Conservation (phyloP, 169 alveolate species). For the Cryptosporidium parvum region DNA sequence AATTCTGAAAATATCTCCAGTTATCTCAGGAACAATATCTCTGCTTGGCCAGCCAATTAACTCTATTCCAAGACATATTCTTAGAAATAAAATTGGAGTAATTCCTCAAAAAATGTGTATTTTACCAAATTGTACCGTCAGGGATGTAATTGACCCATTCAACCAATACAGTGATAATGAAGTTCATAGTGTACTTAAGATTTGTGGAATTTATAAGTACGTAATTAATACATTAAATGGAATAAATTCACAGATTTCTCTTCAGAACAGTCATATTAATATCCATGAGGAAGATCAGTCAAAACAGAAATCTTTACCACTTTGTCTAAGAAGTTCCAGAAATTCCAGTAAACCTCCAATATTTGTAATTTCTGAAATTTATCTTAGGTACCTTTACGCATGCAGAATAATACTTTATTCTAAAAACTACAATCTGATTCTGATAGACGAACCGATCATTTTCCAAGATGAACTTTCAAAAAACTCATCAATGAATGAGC, state of each 20-base stretch:
- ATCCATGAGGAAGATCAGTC: background rate
- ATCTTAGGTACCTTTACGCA: slow-evolving; percentile 31
- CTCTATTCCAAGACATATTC: slow-evolving; percentile 50
- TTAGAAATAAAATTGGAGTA: slow-evolving; percentile 59
- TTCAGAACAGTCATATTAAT: background rate
- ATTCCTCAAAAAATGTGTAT: slow-evolving; percentile 62
- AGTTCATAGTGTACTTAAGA: slow-evolving; percentile 46
- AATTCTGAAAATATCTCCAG: slow-evolving; percentile 53
- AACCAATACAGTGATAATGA: slow-evolving; percentile 38
- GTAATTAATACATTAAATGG: slow-evolving; percentile 37
- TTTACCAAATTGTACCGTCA: slow-evolving; percentile 56
- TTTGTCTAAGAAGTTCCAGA: background rate
- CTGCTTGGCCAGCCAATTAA: slow-evolving; percentile 46
- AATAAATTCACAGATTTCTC: slow-evolving; percentile 29
- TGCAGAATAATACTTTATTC: slow-evolving; percentile 64
- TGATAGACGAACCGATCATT: slow-evolving; percentile 49
- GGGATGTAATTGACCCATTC: slow-evolving; percentile 72
- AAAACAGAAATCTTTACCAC: background rate
- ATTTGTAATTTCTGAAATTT: slow-evolving; percentile 46
- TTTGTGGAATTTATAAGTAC: slow-evolving; percentile 64
- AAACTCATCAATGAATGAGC: slow-evolving; percentile 40
- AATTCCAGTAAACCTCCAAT: background rate
- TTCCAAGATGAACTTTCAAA: slow-evolving; percentile 34
- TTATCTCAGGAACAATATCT: slow-evolving; percentile 19
- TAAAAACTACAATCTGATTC: slow-evolving; percentile 35